Percentiles rank a stretch among this genome's conserved stretches.
phyloP scores from a whole-genome alignment of 768 basidiomycete genomes.

The Heimioporus sp. region DNA sequence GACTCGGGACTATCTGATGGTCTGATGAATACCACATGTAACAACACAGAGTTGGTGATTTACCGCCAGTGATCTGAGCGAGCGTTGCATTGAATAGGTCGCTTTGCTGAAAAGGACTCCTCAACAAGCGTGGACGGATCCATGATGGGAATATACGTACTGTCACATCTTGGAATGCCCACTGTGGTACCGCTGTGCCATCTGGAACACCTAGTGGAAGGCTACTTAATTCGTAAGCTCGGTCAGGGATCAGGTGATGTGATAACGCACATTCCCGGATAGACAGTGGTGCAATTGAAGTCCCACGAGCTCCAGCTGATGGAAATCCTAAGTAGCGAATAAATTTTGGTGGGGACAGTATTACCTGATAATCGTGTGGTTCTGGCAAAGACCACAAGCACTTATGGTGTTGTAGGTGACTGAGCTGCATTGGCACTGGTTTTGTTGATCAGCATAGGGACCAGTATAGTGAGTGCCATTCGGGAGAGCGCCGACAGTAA shows the following conservation, averaged over 20 bases:
- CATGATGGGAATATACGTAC: slow-evolving; percentile 25
- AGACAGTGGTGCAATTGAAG: slow-evolving; percentile 43
- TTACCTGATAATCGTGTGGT: slow-evolving; percentile 37
- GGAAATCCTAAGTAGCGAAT: neutral
- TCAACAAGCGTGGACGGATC: slow-evolving; percentile 4
- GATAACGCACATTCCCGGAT: slow-evolving; percentile 22
- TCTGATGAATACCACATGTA: neutral
- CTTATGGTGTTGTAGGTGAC: slow-evolving; percentile 54
- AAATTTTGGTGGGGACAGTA: neutral
- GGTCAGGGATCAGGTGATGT: neutral
- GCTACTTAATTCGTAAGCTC: slow-evolving; percentile 24
- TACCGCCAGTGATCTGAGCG: slow-evolving; percentile 35
- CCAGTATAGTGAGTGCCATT: slow-evolving; percentile 25
- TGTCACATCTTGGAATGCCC: slow-evolving; percentile 60
- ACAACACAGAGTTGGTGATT: neutral
- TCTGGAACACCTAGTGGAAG: slow-evolving; percentile 48
- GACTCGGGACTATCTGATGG: slow-evolving; percentile 43
- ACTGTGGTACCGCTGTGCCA: slow-evolving; percentile 52
- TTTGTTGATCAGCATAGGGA: slow-evolving; percentile 29
- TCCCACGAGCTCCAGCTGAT: slow-evolving; percentile 53
- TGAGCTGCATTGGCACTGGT: slow-evolving; percentile 52
- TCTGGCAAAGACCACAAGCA: slow-evolving; percentile 60
- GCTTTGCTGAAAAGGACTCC: slow-evolving; percentile 24
- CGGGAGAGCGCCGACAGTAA: slow-evolving; percentile 39
- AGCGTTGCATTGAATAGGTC: slow-evolving; percentile 39